Evolutionary conservation across 1,139 yeast species (phyloP), one percentile per base, ranked within the genome.

Genomic region (Geotrichum australiense): DNA sequence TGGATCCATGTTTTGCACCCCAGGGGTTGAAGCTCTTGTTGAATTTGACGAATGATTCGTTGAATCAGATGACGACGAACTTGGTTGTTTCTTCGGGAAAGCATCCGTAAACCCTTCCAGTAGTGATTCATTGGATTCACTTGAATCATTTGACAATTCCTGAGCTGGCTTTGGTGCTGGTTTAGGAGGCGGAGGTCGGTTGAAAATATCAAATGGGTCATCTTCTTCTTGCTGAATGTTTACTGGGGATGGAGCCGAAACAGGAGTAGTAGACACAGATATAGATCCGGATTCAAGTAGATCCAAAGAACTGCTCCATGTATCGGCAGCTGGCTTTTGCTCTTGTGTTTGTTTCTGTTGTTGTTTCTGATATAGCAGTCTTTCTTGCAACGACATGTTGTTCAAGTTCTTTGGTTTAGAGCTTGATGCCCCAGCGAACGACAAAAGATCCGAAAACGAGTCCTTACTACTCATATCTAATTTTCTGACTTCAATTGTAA

Each of bases 201-300:
- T 59, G 52, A 61, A 61, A 12, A 58, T 57, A 27, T 58, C 65
- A 50, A 63, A 62, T 22, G 61, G 50, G 32, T 57, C 61, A 25
- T 55, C 60, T 25, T 56, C 44, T 8, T 23, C 48, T 23, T 43
- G 43, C 32, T 14, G 41, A 10, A 23, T 27, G 15, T 16, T 34
- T 23, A 10, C 22, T 2, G 35, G 10, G 30, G 22, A 23, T 5
- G 15, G 4, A 14, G 35, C 28, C 7, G 30, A 20, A 10, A 27
- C 7, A 12, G 5, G 12, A 8, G n/a, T 10, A 11, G 28, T 20
- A 22, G 24, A 26, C 6, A 26, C n/a, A 10, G 42, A 36, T 21
- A 46, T 35, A 15, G 41, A 39, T 22, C 47, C 34, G 16, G 41
- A 33, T 28, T 41, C 44, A 31, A 27, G 33, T 28, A 20, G 26